phyloP scores from a whole-genome alignment of 306 rosid genomes.

The Quercus cerris region DNA sequence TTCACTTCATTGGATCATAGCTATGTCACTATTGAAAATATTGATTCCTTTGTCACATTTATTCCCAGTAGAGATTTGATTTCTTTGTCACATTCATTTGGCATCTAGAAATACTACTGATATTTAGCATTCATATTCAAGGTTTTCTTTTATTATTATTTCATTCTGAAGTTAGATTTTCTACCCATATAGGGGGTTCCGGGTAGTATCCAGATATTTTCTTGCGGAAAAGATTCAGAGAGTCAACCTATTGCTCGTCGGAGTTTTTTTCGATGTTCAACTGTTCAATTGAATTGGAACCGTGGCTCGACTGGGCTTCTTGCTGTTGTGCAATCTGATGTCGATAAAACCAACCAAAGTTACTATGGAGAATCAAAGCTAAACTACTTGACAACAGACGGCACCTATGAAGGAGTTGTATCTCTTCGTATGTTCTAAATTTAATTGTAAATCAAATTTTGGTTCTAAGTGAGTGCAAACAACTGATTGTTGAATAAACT shows the following conservation, averaged over 20 bases:
- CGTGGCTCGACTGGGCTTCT: slow-evolving; percentile 83
- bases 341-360: slow-evolving; percentile 96
- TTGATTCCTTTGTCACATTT: background rate
- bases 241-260: slow-evolving; percentile 69
- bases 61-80: background rate
- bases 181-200: slow-evolving; percentile 69
- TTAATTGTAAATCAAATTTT: background rate
- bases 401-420: slow-evolving; percentile 78
- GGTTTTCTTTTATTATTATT: slow-evolving; percentile 7
- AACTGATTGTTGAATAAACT: slow-evolving; percentile 24
- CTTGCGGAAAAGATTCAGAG: slow-evolving; percentile 56
- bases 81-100: background rate
- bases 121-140: background rate
- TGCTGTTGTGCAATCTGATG: slow-evolving; percentile 83
- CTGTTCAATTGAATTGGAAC: slow-evolving; percentile 84
- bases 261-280: slow-evolving; percentile 86
- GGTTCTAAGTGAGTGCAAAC: background rate
- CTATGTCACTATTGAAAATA: background rate
- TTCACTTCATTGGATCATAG: background rate
- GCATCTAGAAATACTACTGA: slow-evolving; percentile 3
- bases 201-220: slow-evolving; percentile 80
- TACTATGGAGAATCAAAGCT: slow-evolving; percentile 92
- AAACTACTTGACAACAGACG: slow-evolving; percentile 84
- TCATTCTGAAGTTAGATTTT: slow-evolving; percentile 9
- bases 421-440: slow-evolving; percentile 74